These are phyloP conservation scores for Nakazawaea ishiwadae DNA, from an alignment of 805 yeast genomes.

Conservation along the genomic window DNA sequence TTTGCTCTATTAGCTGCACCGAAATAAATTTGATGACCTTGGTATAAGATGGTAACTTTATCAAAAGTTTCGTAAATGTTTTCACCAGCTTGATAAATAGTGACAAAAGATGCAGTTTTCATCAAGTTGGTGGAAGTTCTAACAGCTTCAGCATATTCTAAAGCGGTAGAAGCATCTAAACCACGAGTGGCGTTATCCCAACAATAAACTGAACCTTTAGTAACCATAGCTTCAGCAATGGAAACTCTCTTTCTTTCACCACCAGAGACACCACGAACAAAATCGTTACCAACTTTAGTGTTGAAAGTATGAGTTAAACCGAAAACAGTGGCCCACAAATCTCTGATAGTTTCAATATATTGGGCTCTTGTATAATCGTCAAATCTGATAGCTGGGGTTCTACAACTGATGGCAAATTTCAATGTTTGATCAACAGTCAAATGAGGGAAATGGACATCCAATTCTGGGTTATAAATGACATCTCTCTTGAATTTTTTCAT, in stretches of 20 bases:
- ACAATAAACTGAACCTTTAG: conserved; percentile 50
- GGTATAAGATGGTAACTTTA: conserved; percentile 54
- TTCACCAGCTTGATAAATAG: conserved; percentile 68
- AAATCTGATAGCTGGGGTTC: conserved; percentile 43
- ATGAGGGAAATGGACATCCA: conserved; percentile 55
- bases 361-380: conserved; percentile 41
- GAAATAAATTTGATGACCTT: conserved; percentile 58
- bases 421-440: conserved; percentile 55
- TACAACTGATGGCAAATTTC: conserved; percentile 38
- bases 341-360: conserved; percentile 40
- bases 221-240: conserved; percentile 57
- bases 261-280: conserved; percentile 63
- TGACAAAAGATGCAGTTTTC: conserved; percentile 54
- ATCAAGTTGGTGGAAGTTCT: conserved; percentile 55
- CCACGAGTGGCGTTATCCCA: conserved; percentile 74
- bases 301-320: conserved; percentile 2
- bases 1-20: conserved; percentile 54
- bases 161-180: conserved; percentile 65
- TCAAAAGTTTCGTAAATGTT: conserved; percentile 58
- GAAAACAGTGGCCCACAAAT: conserved; percentile 33
- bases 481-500: conserved; percentile 47
- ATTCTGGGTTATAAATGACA: conserved; percentile 52
- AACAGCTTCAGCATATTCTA: conserved; percentile 57
- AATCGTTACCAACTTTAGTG: conserved; percentile 42
- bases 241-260: conserved; percentile 73